Evolutionary conservation across 495 filamentous ascomycete genomes (phyloP).

Genomic region (Schizothecium vesticola): DNA sequence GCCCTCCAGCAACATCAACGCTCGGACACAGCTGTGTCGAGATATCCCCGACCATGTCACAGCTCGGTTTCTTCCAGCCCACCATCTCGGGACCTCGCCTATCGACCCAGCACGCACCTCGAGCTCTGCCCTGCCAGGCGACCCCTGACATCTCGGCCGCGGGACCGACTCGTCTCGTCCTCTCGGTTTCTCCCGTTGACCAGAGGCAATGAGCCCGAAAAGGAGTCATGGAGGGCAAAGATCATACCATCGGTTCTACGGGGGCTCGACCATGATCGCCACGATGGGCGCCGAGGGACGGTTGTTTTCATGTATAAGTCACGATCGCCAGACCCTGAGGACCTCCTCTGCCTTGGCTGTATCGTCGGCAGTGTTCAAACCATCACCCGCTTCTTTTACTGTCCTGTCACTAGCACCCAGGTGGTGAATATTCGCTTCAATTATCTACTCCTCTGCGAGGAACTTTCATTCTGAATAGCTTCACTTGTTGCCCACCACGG

Average conservation of each 20-base stretch:
- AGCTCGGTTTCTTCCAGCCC: conserved; percentile 1
- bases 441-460: conserved; percentile 28
- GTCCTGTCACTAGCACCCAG: conserved; percentile 23
- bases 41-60: conserved; percentile 6
- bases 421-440: conserved; percentile 17
- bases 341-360: conserved; percentile 2
- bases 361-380: conserved; percentile 18
- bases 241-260: conserved; percentile 7
- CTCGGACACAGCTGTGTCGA: conserved; percentile 1
- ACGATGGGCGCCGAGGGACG: background rate
- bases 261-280: background rate
- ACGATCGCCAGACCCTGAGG: background rate
- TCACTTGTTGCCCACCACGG: conserved; percentile 11
- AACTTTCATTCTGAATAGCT: conserved; percentile 23
- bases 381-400: conserved; percentile 15
- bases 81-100: background rate
- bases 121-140: background rate
- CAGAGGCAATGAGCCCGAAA: background rate
- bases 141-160: background rate
- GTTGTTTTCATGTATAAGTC: conserved; percentile 7
- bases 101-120: background rate
- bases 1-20: background rate
- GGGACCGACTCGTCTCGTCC: background rate
- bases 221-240: conserved; percentile 4
- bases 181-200: background rate